phyloP scores from a whole-genome alignment of 805 yeast genomes.

The Metschnikowia baotianmanensis region DNA sequence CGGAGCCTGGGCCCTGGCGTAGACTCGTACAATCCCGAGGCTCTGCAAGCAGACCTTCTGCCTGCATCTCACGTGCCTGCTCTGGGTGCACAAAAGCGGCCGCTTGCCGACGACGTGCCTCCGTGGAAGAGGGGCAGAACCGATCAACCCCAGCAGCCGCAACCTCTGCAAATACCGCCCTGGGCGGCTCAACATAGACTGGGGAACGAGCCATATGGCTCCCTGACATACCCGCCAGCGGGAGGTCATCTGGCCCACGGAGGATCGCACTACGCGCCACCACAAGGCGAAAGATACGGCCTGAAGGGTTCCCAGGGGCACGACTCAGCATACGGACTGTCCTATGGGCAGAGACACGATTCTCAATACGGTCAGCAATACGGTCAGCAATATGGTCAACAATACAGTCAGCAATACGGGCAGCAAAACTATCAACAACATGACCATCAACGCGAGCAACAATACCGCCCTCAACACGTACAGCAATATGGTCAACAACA shows the following conservation, averaged over 20 bases:
- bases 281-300: background rate
- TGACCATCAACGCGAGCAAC: no score
- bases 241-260: background rate
- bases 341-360: background rate
- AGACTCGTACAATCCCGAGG: slow-evolving; percentile 5
- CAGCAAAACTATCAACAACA: no score
- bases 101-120: slow-evolving; percentile 4
- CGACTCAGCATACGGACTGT: background rate
- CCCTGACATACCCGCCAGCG: background rate
- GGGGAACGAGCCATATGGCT: background rate
- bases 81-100: slow-evolving; percentile 1
- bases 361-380: background rate
- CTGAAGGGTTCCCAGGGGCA: background rate
- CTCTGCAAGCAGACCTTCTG: no score
- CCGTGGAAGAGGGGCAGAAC: no score
- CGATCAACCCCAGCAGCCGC: no score
- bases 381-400: background rate
- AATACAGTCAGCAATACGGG: background rate
- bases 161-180: slow-evolving; percentile 5
- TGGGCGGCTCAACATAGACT: slow-evolving; percentile 4
- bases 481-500: no score
- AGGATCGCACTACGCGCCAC: background rate
- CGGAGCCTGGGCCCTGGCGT: background rate
- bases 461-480: no score
- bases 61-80: background rate